Conservation (phyloP, 169 alveolate species). For the Cardiosporidium cionae region DNA sequence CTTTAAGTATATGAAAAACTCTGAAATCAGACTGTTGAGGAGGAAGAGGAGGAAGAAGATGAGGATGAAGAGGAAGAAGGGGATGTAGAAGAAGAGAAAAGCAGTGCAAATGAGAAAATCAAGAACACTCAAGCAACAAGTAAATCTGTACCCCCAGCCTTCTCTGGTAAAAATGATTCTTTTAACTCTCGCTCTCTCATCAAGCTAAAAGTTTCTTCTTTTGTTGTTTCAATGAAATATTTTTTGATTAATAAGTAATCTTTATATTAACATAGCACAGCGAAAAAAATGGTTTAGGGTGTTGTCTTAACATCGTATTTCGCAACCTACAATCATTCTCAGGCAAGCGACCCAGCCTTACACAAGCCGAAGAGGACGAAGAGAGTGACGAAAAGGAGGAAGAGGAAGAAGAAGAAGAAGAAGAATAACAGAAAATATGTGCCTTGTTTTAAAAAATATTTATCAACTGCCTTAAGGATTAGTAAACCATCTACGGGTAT, state of each 20-base stretch:
- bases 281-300: not conserved
- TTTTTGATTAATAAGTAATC: too few relatives aligned
- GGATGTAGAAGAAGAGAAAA: not conserved
- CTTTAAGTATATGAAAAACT: not conserved
- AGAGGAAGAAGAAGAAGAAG: not conserved
- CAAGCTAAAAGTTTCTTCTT: too few relatives aligned
- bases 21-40: not conserved
- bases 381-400: not conserved
- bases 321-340: not conserved
- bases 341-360: not conserved
- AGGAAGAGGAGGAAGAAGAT: not conserved
- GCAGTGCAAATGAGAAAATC: not conserved
- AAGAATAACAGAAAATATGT: too few relatives aligned
- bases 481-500: too few relatives aligned
- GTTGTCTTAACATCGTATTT: not conserved
- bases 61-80: not conserved
- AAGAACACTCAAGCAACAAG: not conserved
- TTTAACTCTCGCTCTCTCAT: too few relatives aligned
- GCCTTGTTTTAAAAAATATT: too few relatives aligned
- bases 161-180: not conserved
- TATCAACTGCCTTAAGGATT: too few relatives aligned
- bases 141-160: not conserved
- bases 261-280: not conserved
- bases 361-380: not conserved
- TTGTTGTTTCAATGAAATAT: too few relatives aligned